Evolutionary conservation across 73 alveolate species (phyloP).

Genomic region (Tetrahymena malaccensis): DNA sequence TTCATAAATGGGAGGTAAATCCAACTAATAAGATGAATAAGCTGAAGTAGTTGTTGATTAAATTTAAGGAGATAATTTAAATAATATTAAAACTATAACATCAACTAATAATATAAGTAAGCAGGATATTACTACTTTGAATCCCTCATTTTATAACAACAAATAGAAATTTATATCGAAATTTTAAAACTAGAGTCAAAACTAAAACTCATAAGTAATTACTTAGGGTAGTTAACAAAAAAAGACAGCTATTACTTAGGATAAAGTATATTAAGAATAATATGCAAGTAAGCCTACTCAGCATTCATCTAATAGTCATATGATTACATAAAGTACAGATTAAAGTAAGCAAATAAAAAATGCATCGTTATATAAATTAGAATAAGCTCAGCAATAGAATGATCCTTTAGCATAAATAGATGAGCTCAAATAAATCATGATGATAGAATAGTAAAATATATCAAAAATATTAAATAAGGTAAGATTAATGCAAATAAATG

Average conservation of each 20-base stretch:
- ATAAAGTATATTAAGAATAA: not conserved
- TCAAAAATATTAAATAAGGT: not conserved
- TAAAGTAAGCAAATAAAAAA: not conserved
- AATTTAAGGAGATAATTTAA: not conserved
- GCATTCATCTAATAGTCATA: not conserved
- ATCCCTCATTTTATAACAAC: not conserved
- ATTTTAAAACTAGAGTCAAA: not conserved
- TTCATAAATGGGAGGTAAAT: not conserved
- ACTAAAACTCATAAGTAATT: not conserved
- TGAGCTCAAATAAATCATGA: not conserved
- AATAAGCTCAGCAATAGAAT: not conserved
- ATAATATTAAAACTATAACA: not conserved
- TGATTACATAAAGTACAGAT: not conserved
- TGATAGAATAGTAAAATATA: not conserved
- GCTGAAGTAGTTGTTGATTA: not conserved
- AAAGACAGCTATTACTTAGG: not conserved
- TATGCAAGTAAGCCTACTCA: not conserved
- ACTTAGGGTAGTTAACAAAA: too few species aligned
- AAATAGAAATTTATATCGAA: not conserved
- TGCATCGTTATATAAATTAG: not conserved
- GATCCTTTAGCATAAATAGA: not conserved
- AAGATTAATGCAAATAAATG: not conserved
- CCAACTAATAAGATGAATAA: not conserved
- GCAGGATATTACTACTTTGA: not conserved
- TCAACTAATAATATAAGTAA: not conserved